Evolutionary conservation across 176 grass and related monocot genomes (phyloP).

Genomic region (Dactylis glomerata): DNA sequence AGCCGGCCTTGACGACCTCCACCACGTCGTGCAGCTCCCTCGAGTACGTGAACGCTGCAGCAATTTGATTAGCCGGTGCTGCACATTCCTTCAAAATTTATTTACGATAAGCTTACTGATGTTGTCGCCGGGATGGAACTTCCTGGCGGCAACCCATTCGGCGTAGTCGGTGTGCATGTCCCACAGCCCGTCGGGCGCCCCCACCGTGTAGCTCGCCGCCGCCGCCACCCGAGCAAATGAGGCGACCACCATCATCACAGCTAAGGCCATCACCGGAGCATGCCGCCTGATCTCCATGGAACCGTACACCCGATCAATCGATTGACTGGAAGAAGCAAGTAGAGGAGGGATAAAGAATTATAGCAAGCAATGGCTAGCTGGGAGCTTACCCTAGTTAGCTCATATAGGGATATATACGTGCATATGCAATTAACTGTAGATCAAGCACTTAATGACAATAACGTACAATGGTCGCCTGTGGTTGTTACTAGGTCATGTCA

Average conservation of each 20-base stretch:
- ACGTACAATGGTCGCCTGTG: neutral
- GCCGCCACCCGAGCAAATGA: neutral
- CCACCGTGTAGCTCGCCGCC: slow-evolving; percentile 53
- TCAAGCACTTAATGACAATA: neutral
- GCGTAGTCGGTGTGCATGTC: slow-evolving; percentile 56
- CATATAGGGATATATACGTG: neutral
- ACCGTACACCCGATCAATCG: neutral
- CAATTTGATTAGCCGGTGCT: neutral
- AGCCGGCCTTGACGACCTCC: slow-evolving; percentile 55
- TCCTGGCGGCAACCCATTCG: slow-evolving; percentile 46
- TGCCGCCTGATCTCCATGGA: neutral
- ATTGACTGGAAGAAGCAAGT: neutral
- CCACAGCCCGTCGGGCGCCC: slow-evolving; percentile 66
- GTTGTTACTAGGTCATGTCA: slow-evolving; percentile 8
- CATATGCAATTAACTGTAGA: neutral
- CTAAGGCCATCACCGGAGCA: neutral
- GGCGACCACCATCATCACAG: neutral
- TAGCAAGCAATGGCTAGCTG: neutral
- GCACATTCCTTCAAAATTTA: neutral
- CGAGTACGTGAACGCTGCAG: slow-evolving; percentile 8
- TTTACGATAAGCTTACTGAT: neutral
- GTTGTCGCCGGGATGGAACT: slow-evolving; percentile 54
- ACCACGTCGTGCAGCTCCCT: slow-evolving; percentile 55
- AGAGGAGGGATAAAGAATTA: neutral
- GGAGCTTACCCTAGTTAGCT: neutral